phyloP scores from a whole-genome alignment of 257 asterid species.

The Agastache rugosa region DNA sequence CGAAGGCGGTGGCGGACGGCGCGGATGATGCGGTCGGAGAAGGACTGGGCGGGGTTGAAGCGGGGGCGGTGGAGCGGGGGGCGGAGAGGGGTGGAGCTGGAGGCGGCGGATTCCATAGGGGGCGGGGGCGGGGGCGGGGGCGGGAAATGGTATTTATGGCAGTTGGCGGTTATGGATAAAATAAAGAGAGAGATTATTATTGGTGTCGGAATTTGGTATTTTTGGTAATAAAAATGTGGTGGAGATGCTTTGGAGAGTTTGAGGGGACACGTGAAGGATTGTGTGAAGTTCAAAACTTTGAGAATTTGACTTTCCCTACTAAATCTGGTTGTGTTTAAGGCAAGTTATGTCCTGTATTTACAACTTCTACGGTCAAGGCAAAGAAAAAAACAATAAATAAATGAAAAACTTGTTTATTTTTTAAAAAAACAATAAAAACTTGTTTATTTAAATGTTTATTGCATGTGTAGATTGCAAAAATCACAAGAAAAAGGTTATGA shows the following conservation, averaged over 20 bases:
- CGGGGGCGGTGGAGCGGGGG: slow-evolving; percentile 40
- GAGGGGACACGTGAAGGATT: slow-evolving; percentile 79
- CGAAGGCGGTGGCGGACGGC: slow-evolving; percentile 85
- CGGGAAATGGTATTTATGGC: slow-evolving; percentile 28
- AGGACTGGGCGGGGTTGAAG: slow-evolving; percentile 52
- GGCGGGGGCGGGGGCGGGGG: neutral
- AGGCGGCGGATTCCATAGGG: slow-evolving; percentile 67
- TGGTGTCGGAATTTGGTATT: slow-evolving; percentile 1
- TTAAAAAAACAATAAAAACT: neutral
- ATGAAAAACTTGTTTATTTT: too few relatives aligned
- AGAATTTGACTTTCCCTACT: slow-evolving; percentile 33
- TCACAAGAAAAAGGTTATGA: too few relatives aligned
- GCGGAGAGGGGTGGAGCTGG: slow-evolving; percentile 57
- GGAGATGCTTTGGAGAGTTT: slow-evolving; percentile 64
- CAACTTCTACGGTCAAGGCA: neutral
- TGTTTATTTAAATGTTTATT: too few relatives aligned
- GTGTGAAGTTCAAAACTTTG: slow-evolving; percentile 45
- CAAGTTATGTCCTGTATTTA: slow-evolving; percentile 42
- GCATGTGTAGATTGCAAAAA: too few relatives aligned
- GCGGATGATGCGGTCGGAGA: slow-evolving; percentile 73
- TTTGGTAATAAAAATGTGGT: slow-evolving; percentile 34
- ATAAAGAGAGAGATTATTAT: neutral
- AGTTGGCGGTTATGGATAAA: slow-evolving; percentile 6
- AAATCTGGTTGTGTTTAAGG: slow-evolving; percentile 48
- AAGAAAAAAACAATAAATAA: neutral